Evolutionary conservation across 139 green algal species (phyloP), one percentile per base, ranked within the genome.

Genomic region (Chlamydomonas sp.): DNA sequence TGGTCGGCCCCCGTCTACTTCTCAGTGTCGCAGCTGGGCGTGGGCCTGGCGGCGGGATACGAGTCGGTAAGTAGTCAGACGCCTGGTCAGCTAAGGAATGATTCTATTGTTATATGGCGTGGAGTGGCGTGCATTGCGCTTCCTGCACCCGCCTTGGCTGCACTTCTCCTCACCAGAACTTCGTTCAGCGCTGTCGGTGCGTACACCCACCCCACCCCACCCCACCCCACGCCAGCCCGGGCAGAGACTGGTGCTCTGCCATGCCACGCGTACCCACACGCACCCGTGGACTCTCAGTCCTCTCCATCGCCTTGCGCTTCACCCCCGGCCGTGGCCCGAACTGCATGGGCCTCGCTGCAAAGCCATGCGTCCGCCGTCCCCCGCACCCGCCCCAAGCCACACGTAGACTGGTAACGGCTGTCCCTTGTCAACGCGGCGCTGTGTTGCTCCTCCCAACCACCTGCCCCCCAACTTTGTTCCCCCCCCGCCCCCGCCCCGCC

Each of bases 1-100:
- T 88, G 84, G 84, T 88, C 84, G 17, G 75, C 75, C 9, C 84
- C 84, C 0, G 75, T 88, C 7, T 88, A 71, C 84, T 83, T 88
- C 75, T 62, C 49, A 5, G 84, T 83, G 0, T 63, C 75, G 6
- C 84, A 88, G 64, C 12, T 88, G 16, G 84, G 84, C 18, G 5
- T 88, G 10, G 75, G 75, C 4, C 17, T 80, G 20, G 62, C 73
- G 3, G 10, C 64, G 31, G 83, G 83, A 1, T 87, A 67, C 66
- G 79, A 85, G 79, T 66, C 66, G 79, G 79, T 85, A 49, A 49
- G 31, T 49, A 49, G 31, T 49, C 31, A 3, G 57, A 3, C 1
- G 31, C 4, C 6, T 63, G 57, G 49, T 10, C 66, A 10, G 12
- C 66, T 71, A 18, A 9, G 57, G 74, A 7, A 2, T 49, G 49